A percentile compares a stretch with the other conserved stretches of the same genome.
These are phyloP conservation scores for Globisporangium apiculatum DNA, from an alignment of 352 stramenopile species.

Conservation along the genomic window DNA sequence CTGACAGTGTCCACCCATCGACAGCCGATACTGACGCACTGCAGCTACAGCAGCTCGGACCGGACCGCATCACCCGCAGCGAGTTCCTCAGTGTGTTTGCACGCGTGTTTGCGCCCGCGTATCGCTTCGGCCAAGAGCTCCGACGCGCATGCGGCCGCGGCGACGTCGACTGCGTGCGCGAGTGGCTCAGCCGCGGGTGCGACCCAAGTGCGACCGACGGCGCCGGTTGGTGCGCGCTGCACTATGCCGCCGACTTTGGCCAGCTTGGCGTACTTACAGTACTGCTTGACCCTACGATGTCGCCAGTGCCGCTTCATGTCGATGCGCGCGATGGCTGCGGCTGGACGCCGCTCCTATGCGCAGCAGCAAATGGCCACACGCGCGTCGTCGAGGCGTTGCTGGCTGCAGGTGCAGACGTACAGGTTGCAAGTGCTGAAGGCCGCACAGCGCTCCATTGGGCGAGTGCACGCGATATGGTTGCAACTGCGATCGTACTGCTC, in stretches of 20 bases:
- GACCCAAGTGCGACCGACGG: conserved; percentile 56
- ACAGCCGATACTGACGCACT: background rate
- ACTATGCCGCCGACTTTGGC: conserved; percentile 65
- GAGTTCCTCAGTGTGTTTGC: conserved; percentile 57
- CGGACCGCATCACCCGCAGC: conserved; percentile 14
- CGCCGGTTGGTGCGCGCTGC: conserved; percentile 50
- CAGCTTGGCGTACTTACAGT: conserved; percentile 34
- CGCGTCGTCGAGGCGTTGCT: conserved; percentile 33
- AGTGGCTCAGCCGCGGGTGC: conserved; percentile 50
- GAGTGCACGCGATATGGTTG: conserved; percentile 37
- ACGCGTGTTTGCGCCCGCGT: conserved; percentile 51
- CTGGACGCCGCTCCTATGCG: conserved; percentile 53
- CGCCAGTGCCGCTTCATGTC: conserved; percentile 16
- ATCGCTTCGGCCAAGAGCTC: conserved; percentile 66
- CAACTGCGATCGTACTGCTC: conserved; percentile 22
- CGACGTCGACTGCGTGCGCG: conserved; percentile 27
- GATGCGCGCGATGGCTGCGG: conserved; percentile 41
- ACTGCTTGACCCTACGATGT: conserved; percentile 19
- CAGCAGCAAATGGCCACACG: conserved; percentile 45
- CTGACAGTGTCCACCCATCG: background rate
- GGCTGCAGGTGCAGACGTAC: conserved; percentile 27
- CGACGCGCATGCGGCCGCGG: conserved; percentile 52
- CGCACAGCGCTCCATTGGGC: conserved; percentile 68
- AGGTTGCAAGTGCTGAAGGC: conserved; percentile 27
- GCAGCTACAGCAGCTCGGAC: background rate